A percentile compares a stretch with the other conserved stretches of the same genome.
phyloP scores from a whole-genome alignment of 2,329 filamentous ascomycete genomes.

The Clonostachys byssicola region DNA sequence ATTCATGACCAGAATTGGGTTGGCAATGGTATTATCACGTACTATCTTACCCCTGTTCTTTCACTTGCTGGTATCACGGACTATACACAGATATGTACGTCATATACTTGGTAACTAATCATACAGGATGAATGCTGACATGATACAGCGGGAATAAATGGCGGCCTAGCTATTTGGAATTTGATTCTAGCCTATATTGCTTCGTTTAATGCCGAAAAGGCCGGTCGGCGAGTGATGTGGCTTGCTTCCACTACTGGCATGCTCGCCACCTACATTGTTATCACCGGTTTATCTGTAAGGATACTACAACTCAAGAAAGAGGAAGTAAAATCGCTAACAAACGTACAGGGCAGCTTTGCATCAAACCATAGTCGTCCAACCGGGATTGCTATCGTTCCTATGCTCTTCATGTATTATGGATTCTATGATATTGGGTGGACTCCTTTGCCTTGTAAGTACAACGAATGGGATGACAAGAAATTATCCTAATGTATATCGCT shows the following conservation, averaged over 20 bases:
- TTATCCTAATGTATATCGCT: too few relatives aligned
- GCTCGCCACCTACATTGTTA: constrained; percentile 18
- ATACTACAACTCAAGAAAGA: too few relatives aligned
- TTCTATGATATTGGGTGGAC: constrained; percentile 49
- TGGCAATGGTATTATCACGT: too few relatives aligned
- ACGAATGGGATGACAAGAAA: too few relatives aligned
- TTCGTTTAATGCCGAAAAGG: constrained; percentile 1
- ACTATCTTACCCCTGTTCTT: too few relatives aligned
- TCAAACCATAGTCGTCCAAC: constrained; percentile 12
- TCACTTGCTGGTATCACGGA: too few relatives aligned
- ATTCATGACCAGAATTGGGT: too few relatives aligned
- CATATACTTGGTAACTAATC: too few relatives aligned
- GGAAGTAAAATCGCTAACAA: too few relatives aligned
- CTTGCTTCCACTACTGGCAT: constrained; percentile 5
- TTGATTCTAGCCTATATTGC: constrained; percentile 1
- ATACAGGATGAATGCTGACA: too few relatives aligned
- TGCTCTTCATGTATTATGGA: constrained; percentile 26
- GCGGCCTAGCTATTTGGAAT: constrained; percentile 1
- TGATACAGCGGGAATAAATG: constrained; percentile 2
- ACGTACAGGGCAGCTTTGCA: constrained; percentile 12
- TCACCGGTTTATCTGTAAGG: constrained; percentile 15
- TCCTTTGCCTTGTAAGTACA: constrained; percentile 27
- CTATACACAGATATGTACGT: too few relatives aligned
- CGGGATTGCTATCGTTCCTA: constrained; percentile 18
- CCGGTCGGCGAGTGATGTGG: constrained; percentile 3